A percentile compares a stretch with the other conserved stretches of the same genome.
Evolutionary conservation across 2,329 filamentous ascomycete species (phyloP).

Genomic region (Magnaporthiopsis rhizophila): DNA sequence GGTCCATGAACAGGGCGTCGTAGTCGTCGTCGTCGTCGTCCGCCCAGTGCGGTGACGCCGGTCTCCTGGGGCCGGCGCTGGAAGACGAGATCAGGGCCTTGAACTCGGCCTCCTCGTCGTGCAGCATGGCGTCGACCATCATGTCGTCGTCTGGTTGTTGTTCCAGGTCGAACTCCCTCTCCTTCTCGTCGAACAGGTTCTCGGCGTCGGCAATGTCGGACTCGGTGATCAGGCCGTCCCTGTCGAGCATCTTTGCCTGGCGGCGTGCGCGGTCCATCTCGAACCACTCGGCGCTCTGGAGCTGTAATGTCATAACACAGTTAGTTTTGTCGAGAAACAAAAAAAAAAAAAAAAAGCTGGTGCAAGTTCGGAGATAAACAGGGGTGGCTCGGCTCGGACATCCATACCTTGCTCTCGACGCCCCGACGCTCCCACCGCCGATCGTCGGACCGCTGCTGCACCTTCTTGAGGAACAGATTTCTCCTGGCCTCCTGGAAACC

Average conservation of each 20-base stretch:
- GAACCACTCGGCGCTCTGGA: conserved; percentile 34
- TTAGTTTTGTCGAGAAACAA: neutral
- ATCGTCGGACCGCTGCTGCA: conserved; percentile 53
- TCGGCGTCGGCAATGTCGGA: conserved; percentile 43
- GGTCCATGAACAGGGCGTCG: conserved; percentile 57
- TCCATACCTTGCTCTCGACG: conserved; percentile 49
- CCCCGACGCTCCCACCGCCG: conserved; percentile 51
- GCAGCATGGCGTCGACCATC: conserved; percentile 44
- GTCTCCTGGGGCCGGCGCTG: conserved; percentile 25
- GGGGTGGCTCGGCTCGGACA: too few species aligned
- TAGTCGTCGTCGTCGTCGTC: conserved; percentile 49
- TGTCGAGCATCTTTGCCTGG: conserved; percentile 29
- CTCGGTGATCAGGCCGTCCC: conserved; percentile 35
- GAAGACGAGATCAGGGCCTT: conserved; percentile 47
- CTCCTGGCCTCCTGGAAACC: conserved; percentile 56
- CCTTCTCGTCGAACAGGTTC: conserved; percentile 24
- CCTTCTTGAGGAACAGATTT: conserved; percentile 60
- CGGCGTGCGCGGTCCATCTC: conserved; percentile 28
- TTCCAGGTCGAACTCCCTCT: conserved; percentile 10
- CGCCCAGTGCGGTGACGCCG: conserved; percentile 28
- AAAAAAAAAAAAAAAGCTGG: too few species aligned
- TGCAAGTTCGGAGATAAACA: neutral
- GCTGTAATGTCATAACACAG: conserved; percentile 16
- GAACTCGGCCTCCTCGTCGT: conserved; percentile 47
- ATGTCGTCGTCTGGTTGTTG: conserved; percentile 36